Conservation (phyloP, 306 rosid genomes). For the Urtica urens region DNA sequence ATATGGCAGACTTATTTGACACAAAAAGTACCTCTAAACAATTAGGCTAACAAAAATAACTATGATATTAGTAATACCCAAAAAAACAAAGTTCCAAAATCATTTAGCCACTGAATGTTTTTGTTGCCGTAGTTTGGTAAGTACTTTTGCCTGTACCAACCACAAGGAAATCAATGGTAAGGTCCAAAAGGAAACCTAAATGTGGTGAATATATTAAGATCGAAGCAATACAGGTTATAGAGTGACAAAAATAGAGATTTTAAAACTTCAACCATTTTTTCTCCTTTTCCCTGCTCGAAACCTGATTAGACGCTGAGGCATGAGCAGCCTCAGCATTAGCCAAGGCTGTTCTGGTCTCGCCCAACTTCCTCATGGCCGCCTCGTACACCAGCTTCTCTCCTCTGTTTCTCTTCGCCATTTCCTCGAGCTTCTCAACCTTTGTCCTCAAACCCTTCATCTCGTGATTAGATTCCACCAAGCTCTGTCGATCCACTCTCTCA, state of each 20-base stretch:
- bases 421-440: conserved; percentile 70
- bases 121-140: too few relatives aligned
- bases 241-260: not conserved
- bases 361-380: conserved; percentile 68
- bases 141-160: too few relatives aligned
- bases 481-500: conserved; percentile 60
- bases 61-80: too few relatives aligned
- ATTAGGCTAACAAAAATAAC: too few relatives aligned
- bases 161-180: too few relatives aligned
- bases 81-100: too few relatives aligned
- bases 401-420: conserved; percentile 60
- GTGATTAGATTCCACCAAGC: conserved; percentile 52
- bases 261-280: conserved; percentile 93
- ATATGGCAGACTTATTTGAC: too few relatives aligned
- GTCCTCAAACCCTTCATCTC: conserved; percentile 73
- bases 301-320: conserved; percentile 76
- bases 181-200: too few relatives aligned
- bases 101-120: too few relatives aligned
- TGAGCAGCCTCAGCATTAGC: conserved; percentile 64
- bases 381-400: conserved; percentile 78
- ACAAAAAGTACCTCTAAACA: too few relatives aligned
- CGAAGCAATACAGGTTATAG: too few relatives aligned
- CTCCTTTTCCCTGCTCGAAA: conserved; percentile 74
- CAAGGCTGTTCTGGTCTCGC: conserved; percentile 65
- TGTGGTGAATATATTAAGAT: too few relatives aligned